Conservation (phyloP, 2,329 filamentous ascomycete species). For the Aspergillus bombycis region DNA sequence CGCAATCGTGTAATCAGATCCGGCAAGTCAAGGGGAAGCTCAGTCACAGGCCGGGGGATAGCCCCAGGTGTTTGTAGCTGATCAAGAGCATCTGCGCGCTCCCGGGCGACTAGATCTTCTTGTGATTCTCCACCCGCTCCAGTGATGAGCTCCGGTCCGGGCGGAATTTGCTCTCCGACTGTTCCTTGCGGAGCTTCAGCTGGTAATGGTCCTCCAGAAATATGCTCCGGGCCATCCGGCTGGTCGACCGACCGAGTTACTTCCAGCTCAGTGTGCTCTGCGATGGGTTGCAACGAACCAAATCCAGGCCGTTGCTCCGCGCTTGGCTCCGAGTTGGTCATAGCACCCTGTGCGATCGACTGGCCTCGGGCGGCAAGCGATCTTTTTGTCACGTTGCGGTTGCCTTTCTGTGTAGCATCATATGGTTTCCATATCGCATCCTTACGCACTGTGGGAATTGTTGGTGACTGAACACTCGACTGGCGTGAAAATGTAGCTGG, state of each 20-base stretch:
- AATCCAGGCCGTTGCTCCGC: background rate
- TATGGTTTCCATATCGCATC: background rate
- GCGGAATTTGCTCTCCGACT: background rate
- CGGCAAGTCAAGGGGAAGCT: conserved; percentile 4
- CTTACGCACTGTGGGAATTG: background rate
- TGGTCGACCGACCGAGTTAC: background rate
- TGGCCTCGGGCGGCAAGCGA: background rate
- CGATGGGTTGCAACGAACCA: background rate
- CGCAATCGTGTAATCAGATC: conserved; percentile 5
- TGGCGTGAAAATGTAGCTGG: background rate
- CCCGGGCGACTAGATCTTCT: conserved; percentile 7
- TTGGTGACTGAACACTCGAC: background rate
- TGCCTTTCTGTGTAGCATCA: background rate
- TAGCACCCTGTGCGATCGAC: background rate
- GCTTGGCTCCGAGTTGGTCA: background rate
- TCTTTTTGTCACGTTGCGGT: background rate
- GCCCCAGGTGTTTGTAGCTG: background rate
- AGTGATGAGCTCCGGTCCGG: background rate
- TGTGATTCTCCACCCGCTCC: background rate
- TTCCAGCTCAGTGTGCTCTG: background rate
- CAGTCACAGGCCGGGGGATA: conserved; percentile 3
- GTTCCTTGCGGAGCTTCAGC: background rate
- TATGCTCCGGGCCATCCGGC: background rate
- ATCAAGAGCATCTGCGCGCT: conserved; percentile 1
- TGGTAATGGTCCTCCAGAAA: background rate